Evolutionary conservation across 2,329 filamentous ascomycete species (phyloP), one percentile per base, ranked within the genome.

Genomic region (Aschersonia sp.): DNA sequence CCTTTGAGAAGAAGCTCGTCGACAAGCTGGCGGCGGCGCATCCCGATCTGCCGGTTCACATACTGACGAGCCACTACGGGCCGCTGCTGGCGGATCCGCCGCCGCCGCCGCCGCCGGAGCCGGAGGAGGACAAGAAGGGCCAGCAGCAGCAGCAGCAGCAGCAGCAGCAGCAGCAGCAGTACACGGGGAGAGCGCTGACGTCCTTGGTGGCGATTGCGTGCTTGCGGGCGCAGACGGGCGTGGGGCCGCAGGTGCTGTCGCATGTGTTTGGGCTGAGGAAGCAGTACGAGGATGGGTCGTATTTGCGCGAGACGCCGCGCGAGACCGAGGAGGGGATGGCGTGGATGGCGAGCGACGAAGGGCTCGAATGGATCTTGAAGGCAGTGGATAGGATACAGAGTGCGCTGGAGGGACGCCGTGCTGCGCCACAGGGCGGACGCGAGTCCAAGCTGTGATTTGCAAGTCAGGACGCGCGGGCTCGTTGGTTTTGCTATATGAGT

Each of bases 201-300:
- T 83, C 77, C 47, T 63, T 92, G 10, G 72, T 88, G 5, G 87
- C 83, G 0, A 73, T 94, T 32, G 72, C 84, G 5, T 88, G 84
- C 56, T 61, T 94, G 60, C 67, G 87, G 4, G 76, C 86, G 43
- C 87, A 92, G 70, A 84, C 83, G 8, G 87, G 87, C 0, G 87
- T 92, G 0, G 87, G 80, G 0, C 87, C 86, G 1, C 87, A 92
- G 69, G 84, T 94, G 10, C 66, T 84, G 14, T 87, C 81, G 54
- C 87, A 94, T 63, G 72, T 92, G 0, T 90, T 88, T 66, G 87
- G 87, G 0, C 59, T 94, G 63, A 66, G 83, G 49, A 92, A 92
- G 68, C 84, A 79, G 1, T 71, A 83, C 46, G 78, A 84, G 52
- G 81, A 87, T 61, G 84, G 81, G 1, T 69, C 67, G 22, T 73